Evolutionary conservation across 805 yeast species (phyloP).

Genomic region (Teunomyces atbi): DNA sequence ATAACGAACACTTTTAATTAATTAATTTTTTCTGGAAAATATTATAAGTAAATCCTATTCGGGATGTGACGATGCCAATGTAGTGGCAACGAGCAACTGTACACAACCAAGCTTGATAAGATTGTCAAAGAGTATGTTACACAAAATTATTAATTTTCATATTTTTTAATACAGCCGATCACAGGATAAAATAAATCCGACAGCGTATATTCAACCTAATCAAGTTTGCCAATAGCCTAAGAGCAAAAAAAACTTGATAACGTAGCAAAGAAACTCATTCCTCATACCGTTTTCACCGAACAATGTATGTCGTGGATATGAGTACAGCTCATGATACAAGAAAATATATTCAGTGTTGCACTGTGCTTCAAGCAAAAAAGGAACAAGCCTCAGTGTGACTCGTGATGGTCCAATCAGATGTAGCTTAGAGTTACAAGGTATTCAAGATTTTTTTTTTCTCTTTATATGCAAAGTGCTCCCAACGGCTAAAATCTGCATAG

Average conservation of each 20-base stretch:
- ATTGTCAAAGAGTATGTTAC: not conserved
- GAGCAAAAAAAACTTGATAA: not conserved
- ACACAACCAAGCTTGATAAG: not conserved
- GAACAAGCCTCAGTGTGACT: not conserved
- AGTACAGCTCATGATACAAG: not conserved
- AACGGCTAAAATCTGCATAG: constrained; percentile 1
- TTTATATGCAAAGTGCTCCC: constrained; percentile 1
- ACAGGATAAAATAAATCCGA: not conserved
- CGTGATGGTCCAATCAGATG: not conserved
- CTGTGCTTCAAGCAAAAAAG: not conserved
- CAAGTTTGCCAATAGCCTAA: not conserved
- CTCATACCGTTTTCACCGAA: not conserved
- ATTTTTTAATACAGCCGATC: not conserved
- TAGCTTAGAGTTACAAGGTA: not conserved
- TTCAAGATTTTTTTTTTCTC: not conserved
- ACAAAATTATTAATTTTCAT: not conserved
- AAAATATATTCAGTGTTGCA: not conserved
- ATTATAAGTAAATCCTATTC: not conserved
- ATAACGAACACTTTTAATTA: not conserved
- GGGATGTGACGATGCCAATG: not conserved
- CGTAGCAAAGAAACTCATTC: too few relatives aligned
- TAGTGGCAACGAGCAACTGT: not conserved
- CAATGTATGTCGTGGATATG: not conserved
- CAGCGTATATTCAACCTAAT: not conserved
- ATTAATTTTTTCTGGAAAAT: not conserved